Evolutionary conservation across 2,329 filamentous ascomycete genomes (phyloP).

Genomic region (Alternaria alternata): DNA sequence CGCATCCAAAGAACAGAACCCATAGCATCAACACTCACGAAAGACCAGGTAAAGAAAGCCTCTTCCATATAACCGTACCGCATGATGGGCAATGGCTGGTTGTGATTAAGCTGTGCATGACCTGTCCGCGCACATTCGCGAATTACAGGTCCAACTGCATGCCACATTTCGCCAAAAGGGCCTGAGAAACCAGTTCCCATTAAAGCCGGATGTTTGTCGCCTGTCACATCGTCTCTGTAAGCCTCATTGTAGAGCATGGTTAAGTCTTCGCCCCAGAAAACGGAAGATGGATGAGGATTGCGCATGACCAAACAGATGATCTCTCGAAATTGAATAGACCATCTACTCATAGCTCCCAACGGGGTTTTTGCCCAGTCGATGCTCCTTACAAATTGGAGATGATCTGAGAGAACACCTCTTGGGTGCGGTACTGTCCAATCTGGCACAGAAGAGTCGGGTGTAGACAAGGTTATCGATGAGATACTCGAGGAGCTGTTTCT

Average conservation of each 20-base stretch:
- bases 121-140: constrained; percentile 42
- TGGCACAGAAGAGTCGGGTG: constrained; percentile 32
- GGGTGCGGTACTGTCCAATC: constrained; percentile 40
- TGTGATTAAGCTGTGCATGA: constrained; percentile 36
- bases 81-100: constrained; percentile 41
- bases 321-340: constrained; percentile 59
- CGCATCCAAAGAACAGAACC: background rate
- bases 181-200: constrained; percentile 46
- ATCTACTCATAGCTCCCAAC: constrained; percentile 58
- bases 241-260: constrained; percentile 53
- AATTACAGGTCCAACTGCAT: constrained; percentile 46
- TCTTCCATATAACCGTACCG: constrained; percentile 42
- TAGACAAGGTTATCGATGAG: constrained; percentile 31
- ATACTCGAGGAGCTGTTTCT: constrained; percentile 26
- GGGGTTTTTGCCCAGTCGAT: constrained; percentile 60
- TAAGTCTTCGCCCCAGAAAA: constrained; percentile 48
- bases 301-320: constrained; percentile 43
- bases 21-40: constrained; percentile 23
- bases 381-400: constrained; percentile 49
- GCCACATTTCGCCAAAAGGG: constrained; percentile 52
- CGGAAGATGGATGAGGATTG: constrained; percentile 39
- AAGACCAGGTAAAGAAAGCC: constrained; percentile 56
- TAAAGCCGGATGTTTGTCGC: constrained; percentile 41
- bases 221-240: constrained; percentile 45
- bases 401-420: constrained; percentile 39